A percentile compares a stretch with the other conserved stretches of the same genome.
Evolutionary conservation across 805 yeast species (phyloP).

Genomic region (Ogataea methanolica): DNA sequence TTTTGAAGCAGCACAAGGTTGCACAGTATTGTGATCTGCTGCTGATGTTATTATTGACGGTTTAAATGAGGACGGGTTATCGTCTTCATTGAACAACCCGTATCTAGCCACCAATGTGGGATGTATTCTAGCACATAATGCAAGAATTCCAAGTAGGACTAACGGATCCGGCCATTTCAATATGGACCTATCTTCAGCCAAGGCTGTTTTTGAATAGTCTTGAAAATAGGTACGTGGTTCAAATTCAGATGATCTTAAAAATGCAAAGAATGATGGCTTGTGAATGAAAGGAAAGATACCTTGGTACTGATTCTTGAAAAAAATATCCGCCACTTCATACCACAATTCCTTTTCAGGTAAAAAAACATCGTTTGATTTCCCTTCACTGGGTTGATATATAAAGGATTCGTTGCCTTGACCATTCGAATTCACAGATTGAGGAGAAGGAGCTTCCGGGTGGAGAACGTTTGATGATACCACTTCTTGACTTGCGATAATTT

Average conservation of each 20-base stretch:
- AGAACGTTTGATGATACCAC: no score
- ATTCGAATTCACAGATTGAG: no score
- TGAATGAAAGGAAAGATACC: constrained; percentile 13
- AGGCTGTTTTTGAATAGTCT: constrained; percentile 4
- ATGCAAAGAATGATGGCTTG: constrained; percentile 8
- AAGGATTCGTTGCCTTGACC: no score
- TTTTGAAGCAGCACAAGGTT: constrained; percentile 31
- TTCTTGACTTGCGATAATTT: neutral
- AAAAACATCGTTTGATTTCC: neutral
- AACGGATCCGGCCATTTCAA: constrained; percentile 25
- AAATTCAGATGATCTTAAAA: constrained; percentile 8
- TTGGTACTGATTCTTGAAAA: constrained; percentile 11
- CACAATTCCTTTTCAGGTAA: constrained; percentile 10
- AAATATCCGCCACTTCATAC: constrained; percentile 9
- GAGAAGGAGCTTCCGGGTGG: no score
- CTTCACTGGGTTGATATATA: no score
- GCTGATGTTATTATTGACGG: constrained; percentile 15
- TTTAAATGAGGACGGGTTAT: constrained; percentile 24
- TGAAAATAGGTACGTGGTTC: constrained; percentile 7
- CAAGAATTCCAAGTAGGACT: constrained; percentile 31
- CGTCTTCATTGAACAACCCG: constrained; percentile 29
- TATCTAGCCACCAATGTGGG: constrained; percentile 28
- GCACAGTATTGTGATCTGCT: neutral
- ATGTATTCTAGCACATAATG: constrained; percentile 33
- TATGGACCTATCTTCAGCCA: constrained; percentile 2